Evolutionary conservation across 805 yeast species (phyloP), one percentile per base, ranked within the genome.

Genomic region (Pichia rugopelliculosa): DNA sequence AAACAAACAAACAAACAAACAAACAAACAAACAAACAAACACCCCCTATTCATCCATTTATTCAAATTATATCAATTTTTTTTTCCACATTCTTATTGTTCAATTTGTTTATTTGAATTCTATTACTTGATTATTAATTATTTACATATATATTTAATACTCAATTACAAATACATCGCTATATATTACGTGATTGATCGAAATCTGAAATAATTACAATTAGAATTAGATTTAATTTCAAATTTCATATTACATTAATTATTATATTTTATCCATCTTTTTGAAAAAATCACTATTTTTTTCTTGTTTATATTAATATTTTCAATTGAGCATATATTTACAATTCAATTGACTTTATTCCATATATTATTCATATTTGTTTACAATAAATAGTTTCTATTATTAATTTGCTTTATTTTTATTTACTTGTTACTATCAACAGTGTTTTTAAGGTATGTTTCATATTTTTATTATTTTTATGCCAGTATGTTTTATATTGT

Each of bases 1-100:
- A 45, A 45, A 37, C 51, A 44, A 47, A 45, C 52, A 41, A 49
- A 49, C 48, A 39, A 45, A 41, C 47, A 18, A 43, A 39, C 39
- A 41, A 46, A 41, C 24, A 46, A 36, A 40, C 23, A 21, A 6
- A 15, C 21, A 15, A 21, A 36, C 20, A 39, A 45, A 17, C 30
- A 12, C 18, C 6, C 12, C n/a, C 5, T 20, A 36, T 21, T 25
- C 17, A 11, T 6, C 34, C 34, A 6, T 4, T 30, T 30, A 30
- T 30, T 30, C 34, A 30, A n/a, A 30, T 30, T 30, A 15, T 30
- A 30, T 30, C 34, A 30, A 30, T 17, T 30, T 30, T 30, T 30
- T n/a, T n/a, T 7, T 26, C 11, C 24, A 10, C 20, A 11, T 33
- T 33, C 33, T 23, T 23, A 23, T 34, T 9, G 15, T 22, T 20